phyloP scores from a whole-genome alignment of 1,284 basidiomycete genomes.

The Heterobasidion parviporum region DNA sequence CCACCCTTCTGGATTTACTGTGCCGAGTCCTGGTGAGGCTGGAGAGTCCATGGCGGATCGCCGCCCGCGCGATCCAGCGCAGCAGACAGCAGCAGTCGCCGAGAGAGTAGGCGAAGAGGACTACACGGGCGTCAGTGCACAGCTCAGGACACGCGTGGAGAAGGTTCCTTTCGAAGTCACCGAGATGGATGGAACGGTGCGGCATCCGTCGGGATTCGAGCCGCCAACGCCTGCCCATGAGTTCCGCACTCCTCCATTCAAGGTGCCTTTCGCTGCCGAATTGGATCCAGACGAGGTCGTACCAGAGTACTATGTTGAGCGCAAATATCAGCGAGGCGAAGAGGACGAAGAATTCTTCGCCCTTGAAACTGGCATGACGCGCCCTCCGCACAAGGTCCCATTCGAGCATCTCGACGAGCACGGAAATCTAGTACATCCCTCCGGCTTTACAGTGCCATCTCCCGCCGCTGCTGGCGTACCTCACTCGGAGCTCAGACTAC shows the following conservation, averaged over 20 bases:
- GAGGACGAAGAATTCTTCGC: neutral
- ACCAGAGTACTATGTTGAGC: neutral
- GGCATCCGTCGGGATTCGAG: constrained; percentile 24
- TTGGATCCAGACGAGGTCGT: neutral
- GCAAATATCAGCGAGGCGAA: neutral
- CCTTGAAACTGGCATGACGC: neutral
- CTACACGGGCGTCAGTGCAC: constrained; percentile 18
- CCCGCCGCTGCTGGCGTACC: neutral
- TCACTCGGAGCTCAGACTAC: neutral
- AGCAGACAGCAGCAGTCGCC: constrained; percentile 4
- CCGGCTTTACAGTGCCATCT: neutral
- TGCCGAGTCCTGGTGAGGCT: constrained; percentile 14
- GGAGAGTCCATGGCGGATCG: neutral
- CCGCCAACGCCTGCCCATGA: constrained; percentile 24
- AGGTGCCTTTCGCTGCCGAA: neutral
- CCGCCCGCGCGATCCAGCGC: neutral
- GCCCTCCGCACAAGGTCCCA: neutral
- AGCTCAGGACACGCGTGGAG: constrained; percentile 20
- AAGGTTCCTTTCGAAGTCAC: constrained; percentile 27
- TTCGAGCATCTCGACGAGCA: neutral
- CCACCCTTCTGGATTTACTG: constrained; percentile 24
- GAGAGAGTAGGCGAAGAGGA: constrained; percentile 5
- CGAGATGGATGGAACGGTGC: constrained; percentile 19
- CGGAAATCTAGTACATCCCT: neutral
- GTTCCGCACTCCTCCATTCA: constrained; percentile 12